These are phyloP conservation scores for Ganoderma sp. DNA, from an alignment of 1,284 basidiomycete species.

Conservation along the genomic window DNA sequence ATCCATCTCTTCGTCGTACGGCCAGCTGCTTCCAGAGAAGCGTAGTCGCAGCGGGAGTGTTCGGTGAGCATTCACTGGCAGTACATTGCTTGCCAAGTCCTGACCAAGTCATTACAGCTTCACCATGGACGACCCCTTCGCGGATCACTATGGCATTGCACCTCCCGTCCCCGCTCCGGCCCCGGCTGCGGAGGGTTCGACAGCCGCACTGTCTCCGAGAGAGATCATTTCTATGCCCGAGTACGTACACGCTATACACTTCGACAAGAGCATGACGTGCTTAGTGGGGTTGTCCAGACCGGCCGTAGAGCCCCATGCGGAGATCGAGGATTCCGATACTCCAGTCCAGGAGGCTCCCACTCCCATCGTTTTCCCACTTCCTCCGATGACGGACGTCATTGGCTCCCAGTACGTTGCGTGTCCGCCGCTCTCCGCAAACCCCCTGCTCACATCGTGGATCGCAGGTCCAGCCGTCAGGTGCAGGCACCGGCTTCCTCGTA, in stretches of 20 bases:
- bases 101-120: constrained; percentile 36
- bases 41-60: constrained; percentile 40
- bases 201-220: constrained; percentile 33
- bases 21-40: constrained; percentile 37
- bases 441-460: background rate
- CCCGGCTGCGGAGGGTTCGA: constrained; percentile 22
- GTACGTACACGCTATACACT: constrained; percentile 21
- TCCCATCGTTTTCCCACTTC: constrained; percentile 43
- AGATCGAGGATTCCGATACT: constrained; percentile 6
- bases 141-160: constrained; percentile 28
- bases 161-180: background rate
- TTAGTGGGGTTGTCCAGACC: constrained; percentile 15
- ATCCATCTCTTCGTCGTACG: constrained; percentile 40
- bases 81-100: background rate
- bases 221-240: constrained; percentile 36
- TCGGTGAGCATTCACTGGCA: constrained; percentile 38
- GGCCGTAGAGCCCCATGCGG: constrained; percentile 16
- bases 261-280: background rate
- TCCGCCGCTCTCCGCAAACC: background rate
- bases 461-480: constrained; percentile 27
- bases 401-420: constrained; percentile 37
- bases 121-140: constrained; percentile 48
- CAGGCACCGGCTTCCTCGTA: constrained; percentile 36
- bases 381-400: constrained; percentile 47
- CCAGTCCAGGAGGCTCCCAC: constrained; percentile 29